Conservation (phyloP, 208 protist genomes). For the Spongospora subterranea region DNA sequence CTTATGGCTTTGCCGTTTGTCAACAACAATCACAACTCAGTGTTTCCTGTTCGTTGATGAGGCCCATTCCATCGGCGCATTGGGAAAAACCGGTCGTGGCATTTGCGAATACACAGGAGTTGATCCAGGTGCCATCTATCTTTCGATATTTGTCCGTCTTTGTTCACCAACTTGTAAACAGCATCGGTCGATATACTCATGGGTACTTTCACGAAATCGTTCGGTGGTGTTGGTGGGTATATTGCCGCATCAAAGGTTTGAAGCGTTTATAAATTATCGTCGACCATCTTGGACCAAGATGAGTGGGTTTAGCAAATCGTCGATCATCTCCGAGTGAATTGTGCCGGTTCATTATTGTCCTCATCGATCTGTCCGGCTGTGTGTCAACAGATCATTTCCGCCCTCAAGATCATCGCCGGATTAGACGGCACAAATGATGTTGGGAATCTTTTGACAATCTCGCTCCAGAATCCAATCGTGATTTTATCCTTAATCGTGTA, state of each 20-base stretch:
- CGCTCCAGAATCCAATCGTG: no score
- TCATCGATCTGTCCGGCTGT: conserved; percentile 68
- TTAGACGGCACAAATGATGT: conserved; percentile 61
- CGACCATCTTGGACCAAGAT: background rate
- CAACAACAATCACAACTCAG: no score
- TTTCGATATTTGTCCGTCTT: background rate
- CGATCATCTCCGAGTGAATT: conserved; percentile 54
- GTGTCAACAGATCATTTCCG: conserved; percentile 69
- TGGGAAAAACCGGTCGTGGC: conserved; percentile 67
- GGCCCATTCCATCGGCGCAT: conserved; percentile 75
- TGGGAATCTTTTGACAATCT: background rate
- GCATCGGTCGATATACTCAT: conserved; percentile 74
- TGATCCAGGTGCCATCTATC: conserved; percentile 44
- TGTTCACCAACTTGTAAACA: no score
- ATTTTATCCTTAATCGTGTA: background rate
- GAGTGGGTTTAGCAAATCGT: conserved; percentile 59
- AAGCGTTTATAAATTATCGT: background rate
- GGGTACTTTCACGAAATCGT: conserved; percentile 79
- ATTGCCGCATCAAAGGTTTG: conserved; percentile 64
- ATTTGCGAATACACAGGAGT: conserved; percentile 68
- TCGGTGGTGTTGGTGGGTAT: conserved; percentile 75
- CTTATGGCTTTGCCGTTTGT: background rate
- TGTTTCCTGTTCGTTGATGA: conserved; percentile 75
- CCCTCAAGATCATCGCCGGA: conserved; percentile 67
- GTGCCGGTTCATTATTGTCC: conserved; percentile 65